Evolutionary conservation across 345 rosid species (phyloP).

Genomic region (Salix udensis): DNA sequence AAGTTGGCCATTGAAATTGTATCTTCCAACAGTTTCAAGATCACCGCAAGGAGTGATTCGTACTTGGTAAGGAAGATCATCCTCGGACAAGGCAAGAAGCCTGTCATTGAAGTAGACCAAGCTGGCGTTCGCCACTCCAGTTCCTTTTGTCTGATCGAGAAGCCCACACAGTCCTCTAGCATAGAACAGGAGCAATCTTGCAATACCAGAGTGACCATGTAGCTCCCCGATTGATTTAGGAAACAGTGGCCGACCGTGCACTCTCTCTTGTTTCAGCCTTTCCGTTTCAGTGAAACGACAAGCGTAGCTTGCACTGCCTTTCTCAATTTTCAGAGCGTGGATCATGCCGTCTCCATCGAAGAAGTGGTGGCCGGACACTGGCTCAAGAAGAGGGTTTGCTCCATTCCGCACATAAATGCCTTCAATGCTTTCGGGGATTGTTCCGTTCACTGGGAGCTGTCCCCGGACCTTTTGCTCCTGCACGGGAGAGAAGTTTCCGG

Average conservation of each 20-base stretch:
- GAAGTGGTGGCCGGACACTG: constrained; percentile 82
- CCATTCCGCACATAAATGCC: constrained; percentile 94
- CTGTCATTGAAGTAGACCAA: constrained; percentile 67
- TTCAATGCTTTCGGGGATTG: constrained; percentile 68
- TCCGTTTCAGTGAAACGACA: constrained; percentile 76
- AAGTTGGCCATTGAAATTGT: constrained; percentile 59
- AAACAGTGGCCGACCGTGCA: constrained; percentile 42
- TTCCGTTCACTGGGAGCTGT: constrained; percentile 52
- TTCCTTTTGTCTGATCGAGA: constrained; percentile 58
- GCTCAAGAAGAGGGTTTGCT: constrained; percentile 83
- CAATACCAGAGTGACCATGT: constrained; percentile 81
- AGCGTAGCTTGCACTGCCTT: constrained; percentile 68
- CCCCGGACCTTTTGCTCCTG: constrained; percentile 58
- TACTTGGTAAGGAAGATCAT: constrained; percentile 84
- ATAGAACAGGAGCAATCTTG: constrained; percentile 59
- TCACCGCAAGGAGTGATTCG: constrained; percentile 56
- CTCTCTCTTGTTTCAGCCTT: constrained; percentile 20
- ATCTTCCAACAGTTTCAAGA: constrained; percentile 69
- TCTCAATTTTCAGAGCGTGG: constrained; percentile 59
- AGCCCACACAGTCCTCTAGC: constrained; percentile 73
- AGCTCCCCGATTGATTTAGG: constrained; percentile 91
- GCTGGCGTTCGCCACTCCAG: constrained; percentile 91
- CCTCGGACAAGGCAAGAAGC: constrained; percentile 87
- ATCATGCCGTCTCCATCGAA: constrained; percentile 99
- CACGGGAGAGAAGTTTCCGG: constrained; percentile 91